phyloP scores from a whole-genome alignment of 78 protist species.

The Dictyostelium purpureum region DNA sequence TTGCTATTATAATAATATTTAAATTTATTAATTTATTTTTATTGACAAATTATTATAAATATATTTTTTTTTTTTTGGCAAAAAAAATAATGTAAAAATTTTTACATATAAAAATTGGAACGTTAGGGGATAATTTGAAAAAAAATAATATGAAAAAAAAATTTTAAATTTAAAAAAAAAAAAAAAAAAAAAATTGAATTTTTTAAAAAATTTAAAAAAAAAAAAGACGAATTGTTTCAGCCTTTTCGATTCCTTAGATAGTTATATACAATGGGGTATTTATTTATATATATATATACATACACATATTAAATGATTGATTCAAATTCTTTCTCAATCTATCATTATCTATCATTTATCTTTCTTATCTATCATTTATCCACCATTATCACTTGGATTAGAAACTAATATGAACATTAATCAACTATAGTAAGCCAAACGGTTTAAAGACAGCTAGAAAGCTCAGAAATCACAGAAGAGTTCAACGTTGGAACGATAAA shows the following conservation, averaged over 20 bases:
- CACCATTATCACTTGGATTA: too few species aligned
- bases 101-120: background rate
- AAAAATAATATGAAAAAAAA: background rate
- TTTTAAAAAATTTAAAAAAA: background rate
- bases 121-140: background rate
- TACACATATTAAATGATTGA: background rate
- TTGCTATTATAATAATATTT: background rate
- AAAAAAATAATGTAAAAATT: too few species aligned
- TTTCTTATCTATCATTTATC: background rate
- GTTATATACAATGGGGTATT: background rate
- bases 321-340: background rate
- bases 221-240: background rate
- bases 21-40: background rate
- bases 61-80: too few species aligned
- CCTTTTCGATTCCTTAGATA: background rate
- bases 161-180: background rate
- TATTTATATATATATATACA: too few species aligned
- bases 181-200: background rate
- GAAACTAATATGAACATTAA: background rate
- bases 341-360: background rate
- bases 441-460: slow-evolving; percentile 90
- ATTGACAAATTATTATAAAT: too few species aligned
- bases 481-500: slow-evolving; percentile 97
- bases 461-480: slow-evolving; percentile 86
- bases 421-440: slow-evolving; percentile 50